Conservation (phyloP, 2,329 filamentous ascomycete species). For the Exophiala spinifera region DNA sequence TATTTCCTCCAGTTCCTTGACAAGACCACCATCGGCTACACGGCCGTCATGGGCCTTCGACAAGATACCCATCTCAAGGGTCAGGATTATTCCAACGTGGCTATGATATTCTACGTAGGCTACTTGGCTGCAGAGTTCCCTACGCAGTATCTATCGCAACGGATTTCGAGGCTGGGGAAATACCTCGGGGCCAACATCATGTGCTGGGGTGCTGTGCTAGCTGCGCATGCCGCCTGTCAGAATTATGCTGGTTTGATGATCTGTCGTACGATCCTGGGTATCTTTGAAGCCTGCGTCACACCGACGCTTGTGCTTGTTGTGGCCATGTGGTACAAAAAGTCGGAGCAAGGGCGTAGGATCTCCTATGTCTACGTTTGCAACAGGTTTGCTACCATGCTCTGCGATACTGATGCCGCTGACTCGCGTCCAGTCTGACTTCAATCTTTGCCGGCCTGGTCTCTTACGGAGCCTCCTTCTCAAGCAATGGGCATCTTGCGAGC, state of each 20-base stretch:
- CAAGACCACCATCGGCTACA: slow-evolving; percentile 47
- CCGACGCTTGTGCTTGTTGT: slow-evolving; percentile 53
- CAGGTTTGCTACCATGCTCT: not conserved
- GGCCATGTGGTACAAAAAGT: slow-evolving; percentile 51
- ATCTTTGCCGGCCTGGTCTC: slow-evolving; percentile 42
- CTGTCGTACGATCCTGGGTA: slow-evolving; percentile 47
- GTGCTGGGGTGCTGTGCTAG: slow-evolving; percentile 45
- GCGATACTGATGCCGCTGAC: not conserved
- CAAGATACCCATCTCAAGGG: slow-evolving; percentile 47
- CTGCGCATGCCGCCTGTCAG: slow-evolving; percentile 42
- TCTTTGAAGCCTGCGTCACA: slow-evolving; percentile 49
- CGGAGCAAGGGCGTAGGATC: slow-evolving; percentile 32
- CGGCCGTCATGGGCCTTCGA: slow-evolving; percentile 58
- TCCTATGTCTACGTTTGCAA: slow-evolving; percentile 31
- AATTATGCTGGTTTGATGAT: slow-evolving; percentile 45
- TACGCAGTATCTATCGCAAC: slow-evolving; percentile 37
- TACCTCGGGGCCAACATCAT: slow-evolving; percentile 21
- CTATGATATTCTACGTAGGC: slow-evolving; percentile 55
- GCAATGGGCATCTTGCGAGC: slow-evolving; percentile 24
- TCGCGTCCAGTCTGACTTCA: not conserved
- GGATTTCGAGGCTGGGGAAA: slow-evolving; percentile 29
- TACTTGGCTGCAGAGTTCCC: slow-evolving; percentile 46
- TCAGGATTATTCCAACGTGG: slow-evolving; percentile 54
- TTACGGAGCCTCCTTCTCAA: slow-evolving; percentile 32
- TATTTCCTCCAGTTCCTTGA: slow-evolving; percentile 35